Base-by-base conservation (phyloP, 176 grass and related monocot genomes). In the sorghum (Sorghum bicolor) region DNA sequence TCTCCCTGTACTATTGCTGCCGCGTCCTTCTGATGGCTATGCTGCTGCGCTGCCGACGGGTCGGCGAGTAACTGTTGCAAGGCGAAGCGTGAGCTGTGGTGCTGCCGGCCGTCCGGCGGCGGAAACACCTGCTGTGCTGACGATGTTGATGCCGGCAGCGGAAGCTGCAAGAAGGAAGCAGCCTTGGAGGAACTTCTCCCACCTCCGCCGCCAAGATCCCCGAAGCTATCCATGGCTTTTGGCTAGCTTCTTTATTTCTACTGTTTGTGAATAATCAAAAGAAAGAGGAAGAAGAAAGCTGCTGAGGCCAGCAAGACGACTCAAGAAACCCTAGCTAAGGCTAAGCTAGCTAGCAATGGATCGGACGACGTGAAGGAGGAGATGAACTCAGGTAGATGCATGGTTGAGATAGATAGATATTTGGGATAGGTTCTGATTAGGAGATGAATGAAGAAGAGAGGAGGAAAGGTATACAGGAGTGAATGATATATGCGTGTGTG, bases 91-190 rank as follows among this genome's bases (percentile, higher is more conserved):
- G 70, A 83, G 74, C 19, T 75, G 55, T 74, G 83, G 65, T 48
- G 84, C 12, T 48, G 84, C 30, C 12, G 57, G 0, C 53, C 82
- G 14, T 79, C 77, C 29, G 48, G 71, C 64, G 86, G 71, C 41
- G 89, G 86, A 52, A 74, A 74, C 63, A 40, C 52, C 61, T 24
- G 64, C 38, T 84, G 81, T 15, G 77, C 47, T 26, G 74, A 52
- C 22, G 82, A 6, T 10, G 36, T 37, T 8, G 82, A 10, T 19
- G 82, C 43, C 8, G 67, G 77, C 32, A 90, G 52, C 2, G 96
- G 93, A 36, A 90, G 79, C 84, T 93, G 87, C 33, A 92, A 63
- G 79, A 92, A 92, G 31, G 92, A 81, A 28, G 85, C 85, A 60
- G 57, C 22, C 53, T 77, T 94, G 26, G 89, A 87, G 53, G 53